A percentile compares a stretch with the other conserved stretches of the same genome.
Evolutionary conservation across 177 flowering plant genomes (phyloP).

Genomic region (Telopea speciosissima): DNA sequence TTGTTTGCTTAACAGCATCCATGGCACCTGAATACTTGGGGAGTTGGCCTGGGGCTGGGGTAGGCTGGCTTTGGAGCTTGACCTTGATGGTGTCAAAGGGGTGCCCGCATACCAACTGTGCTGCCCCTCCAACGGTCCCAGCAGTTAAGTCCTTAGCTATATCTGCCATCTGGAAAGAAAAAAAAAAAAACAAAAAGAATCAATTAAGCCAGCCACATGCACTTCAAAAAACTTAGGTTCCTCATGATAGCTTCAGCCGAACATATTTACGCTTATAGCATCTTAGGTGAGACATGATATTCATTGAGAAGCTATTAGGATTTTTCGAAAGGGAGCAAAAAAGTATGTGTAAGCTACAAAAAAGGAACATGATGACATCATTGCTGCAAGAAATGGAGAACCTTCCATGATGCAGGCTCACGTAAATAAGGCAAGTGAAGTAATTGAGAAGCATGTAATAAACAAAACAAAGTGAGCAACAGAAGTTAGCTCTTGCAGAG

Average conservation of each 20-base stretch:
- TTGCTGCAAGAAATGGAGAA: background rate
- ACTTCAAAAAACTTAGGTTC: background rate
- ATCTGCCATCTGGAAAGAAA: conserved; percentile 64
- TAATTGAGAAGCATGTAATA: background rate
- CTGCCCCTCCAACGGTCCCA: conserved; percentile 96
- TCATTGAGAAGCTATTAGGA: too few species aligned
- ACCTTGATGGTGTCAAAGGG: conserved; percentile 98
- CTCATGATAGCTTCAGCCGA: too few species aligned
- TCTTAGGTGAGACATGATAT: too few species aligned
- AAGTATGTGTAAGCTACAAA: background rate
- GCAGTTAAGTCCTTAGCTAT: conserved; percentile 84
- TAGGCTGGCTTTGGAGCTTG: conserved; percentile 96
- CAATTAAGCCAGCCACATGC: background rate
- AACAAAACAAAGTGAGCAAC: background rate
- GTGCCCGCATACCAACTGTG: conserved; percentile 84
- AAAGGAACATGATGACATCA: background rate
- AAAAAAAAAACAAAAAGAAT: background rate
- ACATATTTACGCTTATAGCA: too few species aligned
- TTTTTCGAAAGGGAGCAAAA: background rate
- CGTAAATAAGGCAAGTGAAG: background rate
- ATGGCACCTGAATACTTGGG: conserved; percentile 83
- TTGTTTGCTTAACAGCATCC: conserved; percentile 91
- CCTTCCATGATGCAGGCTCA: background rate
- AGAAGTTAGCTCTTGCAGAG: background rate
- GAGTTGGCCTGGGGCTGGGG: conserved; percentile 79